phyloP scores from a whole-genome alignment of 805 yeast species.

The Blastobotrys attinorum region DNA sequence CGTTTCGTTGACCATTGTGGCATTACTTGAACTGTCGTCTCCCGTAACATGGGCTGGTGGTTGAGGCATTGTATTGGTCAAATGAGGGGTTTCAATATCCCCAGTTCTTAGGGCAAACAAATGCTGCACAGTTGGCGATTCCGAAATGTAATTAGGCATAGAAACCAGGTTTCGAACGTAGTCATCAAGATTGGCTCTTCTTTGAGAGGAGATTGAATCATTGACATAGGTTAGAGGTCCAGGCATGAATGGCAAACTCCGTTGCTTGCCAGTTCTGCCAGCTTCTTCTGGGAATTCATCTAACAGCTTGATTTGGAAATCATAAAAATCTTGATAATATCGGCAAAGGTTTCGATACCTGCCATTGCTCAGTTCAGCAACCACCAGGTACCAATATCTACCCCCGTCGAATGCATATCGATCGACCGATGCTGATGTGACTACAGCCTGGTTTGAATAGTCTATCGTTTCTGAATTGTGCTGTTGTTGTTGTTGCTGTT shows the following conservation, averaged over 20 bases:
- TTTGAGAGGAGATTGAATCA: slow-evolving; percentile 54
- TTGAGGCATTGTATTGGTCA: slow-evolving; percentile 26
- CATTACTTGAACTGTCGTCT: background rate
- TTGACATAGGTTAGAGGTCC: slow-evolving; percentile 92
- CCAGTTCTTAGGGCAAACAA: slow-evolving; percentile 64
- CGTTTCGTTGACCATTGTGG: background rate
- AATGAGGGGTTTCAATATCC: slow-evolving; percentile 43
- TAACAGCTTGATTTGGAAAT: slow-evolving; percentile 75
- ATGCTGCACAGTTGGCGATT: slow-evolving; percentile 55
- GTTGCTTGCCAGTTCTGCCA: slow-evolving; percentile 68
- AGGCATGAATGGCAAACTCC: slow-evolving; percentile 89
- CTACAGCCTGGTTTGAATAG: slow-evolving; percentile 23
- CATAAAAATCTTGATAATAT: slow-evolving; percentile 92
- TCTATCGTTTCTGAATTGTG: no score
- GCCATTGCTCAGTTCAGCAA: slow-evolving; percentile 63
- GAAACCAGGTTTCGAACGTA: slow-evolving; percentile 53
- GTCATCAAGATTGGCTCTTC: slow-evolving; percentile 47
- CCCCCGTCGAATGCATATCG: slow-evolving; percentile 75
- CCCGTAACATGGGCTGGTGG: slow-evolving; percentile 19
- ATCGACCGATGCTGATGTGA: slow-evolving; percentile 67
- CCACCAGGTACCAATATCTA: slow-evolving; percentile 78
- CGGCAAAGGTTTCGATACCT: slow-evolving; percentile 65
- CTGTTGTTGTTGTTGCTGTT: slow-evolving; percentile 7
- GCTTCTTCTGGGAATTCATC: slow-evolving; percentile 89
- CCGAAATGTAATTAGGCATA: slow-evolving; percentile 70